Evolutionary conservation across 2,329 filamentous ascomycete species (phyloP).

Genomic region (Penicillium corylophilum): DNA sequence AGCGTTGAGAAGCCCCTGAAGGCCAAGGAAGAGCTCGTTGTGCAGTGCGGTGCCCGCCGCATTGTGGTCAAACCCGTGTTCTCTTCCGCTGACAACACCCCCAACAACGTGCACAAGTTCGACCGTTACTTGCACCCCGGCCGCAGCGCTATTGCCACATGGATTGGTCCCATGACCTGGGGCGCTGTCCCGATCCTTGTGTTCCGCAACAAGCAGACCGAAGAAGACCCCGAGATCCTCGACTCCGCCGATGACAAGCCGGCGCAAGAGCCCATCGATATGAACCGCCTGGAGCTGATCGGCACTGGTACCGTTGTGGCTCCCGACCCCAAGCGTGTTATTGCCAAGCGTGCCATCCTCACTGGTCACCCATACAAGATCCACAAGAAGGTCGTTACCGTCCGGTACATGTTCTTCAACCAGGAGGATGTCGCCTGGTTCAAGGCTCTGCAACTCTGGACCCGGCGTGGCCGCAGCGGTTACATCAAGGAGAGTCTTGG

Average conservation of each 20-base stretch:
- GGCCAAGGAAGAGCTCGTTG: slow-evolving; percentile 86
- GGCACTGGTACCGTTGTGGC: slow-evolving; percentile 85
- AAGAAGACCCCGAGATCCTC: slow-evolving; percentile 42
- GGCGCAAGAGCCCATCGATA: slow-evolving; percentile 35
- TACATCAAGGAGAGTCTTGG: slow-evolving; percentile 93
- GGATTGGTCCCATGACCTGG: slow-evolving; percentile 89
- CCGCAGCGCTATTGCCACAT: slow-evolving; percentile 81
- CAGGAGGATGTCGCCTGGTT: slow-evolving; percentile 95
- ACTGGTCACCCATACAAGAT: slow-evolving; percentile 98
- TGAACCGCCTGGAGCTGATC: slow-evolving; percentile 65
- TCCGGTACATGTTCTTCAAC: slow-evolving; percentile 99
- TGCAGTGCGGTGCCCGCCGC: slow-evolving; percentile 86
- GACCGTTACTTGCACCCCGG: slow-evolving; percentile 89
- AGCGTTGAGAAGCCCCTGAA: slow-evolving; percentile 75
- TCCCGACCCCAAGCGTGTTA: slow-evolving; percentile 70
- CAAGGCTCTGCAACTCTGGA: slow-evolving; percentile 94
- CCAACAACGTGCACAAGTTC: slow-evolving; percentile 97
- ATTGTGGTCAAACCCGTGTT: slow-evolving; percentile 88
- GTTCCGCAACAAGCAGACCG: slow-evolving; percentile 60
- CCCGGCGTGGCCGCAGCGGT: slow-evolving; percentile 79
- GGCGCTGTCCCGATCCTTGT: slow-evolving; percentile 86
- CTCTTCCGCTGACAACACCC: slow-evolving; percentile 83
- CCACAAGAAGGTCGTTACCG: slow-evolving; percentile 94
- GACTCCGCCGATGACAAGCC: slow-evolving; percentile 44
- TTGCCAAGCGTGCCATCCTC: slow-evolving; percentile 90